Evolutionary conservation across 2,329 filamentous ascomycete species (phyloP).

Genomic region (Pyrenophora seminiperda): DNA sequence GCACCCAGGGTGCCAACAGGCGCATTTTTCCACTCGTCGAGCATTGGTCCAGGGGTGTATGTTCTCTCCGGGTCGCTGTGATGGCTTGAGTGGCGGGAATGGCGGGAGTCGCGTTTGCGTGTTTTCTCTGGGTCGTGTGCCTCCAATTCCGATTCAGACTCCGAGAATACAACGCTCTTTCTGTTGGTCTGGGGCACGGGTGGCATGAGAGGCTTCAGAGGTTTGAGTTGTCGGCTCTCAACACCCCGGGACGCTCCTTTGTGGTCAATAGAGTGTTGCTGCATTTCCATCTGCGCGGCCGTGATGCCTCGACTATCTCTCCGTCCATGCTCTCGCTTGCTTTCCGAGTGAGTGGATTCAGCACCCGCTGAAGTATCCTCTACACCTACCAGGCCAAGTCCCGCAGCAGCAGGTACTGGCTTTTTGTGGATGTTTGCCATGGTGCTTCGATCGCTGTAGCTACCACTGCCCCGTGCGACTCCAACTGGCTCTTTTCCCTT

Average conservation of each 20-base stretch:
- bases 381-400: conserved; percentile 41
- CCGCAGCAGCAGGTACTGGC: conserved; percentile 29
- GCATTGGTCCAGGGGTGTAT: conserved; percentile 64
- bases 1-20: conserved; percentile 47
- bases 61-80: conserved; percentile 52
- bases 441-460: conserved; percentile 40
- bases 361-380: conserved; percentile 34
- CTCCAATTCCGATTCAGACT: conserved; percentile 30
- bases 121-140: conserved; percentile 34
- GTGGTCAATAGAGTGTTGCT: conserved; percentile 47
- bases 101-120: conserved; percentile 18
- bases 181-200: conserved; percentile 41
- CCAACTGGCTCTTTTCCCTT: conserved; percentile 44
- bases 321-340: conserved; percentile 28
- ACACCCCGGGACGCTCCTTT: conserved; percentile 42
- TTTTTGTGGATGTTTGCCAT: conserved; percentile 31
- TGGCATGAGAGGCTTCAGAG: conserved; percentile 25
- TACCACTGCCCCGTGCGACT: conserved; percentile 32
- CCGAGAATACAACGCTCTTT: conserved; percentile 51
- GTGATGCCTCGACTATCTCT: conserved; percentile 44
- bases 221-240: conserved; percentile 37
- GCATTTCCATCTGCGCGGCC: conserved; percentile 47
- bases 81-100: conserved; percentile 42
- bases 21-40: conserved; percentile 61
- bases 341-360: conserved; percentile 44